Evolutionary conservation across 257 asterid species (phyloP).

Genomic region (Prunella vulgaris): DNA sequence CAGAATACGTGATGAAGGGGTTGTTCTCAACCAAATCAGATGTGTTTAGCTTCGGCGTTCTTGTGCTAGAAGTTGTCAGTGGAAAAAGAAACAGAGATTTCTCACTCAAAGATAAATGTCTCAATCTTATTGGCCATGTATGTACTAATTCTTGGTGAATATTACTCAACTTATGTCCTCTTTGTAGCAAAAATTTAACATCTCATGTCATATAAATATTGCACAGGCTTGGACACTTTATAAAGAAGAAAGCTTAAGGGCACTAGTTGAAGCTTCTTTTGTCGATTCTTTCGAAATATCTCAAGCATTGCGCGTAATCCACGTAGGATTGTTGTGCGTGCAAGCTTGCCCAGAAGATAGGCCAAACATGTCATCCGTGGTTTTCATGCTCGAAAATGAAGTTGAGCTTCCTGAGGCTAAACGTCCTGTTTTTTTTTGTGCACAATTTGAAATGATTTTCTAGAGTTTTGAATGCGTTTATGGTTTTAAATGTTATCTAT

Average conservation of each 20-base stretch:
- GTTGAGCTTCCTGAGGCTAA: background rate
- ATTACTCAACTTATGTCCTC: background rate
- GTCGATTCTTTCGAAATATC: background rate
- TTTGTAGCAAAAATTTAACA: background rate
- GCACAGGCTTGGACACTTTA: slow-evolving; percentile 1
- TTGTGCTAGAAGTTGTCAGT: background rate
- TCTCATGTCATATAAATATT: background rate
- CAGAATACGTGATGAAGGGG: background rate
- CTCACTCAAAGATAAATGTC: background rate
- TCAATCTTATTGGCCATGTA: slow-evolving; percentile 1
- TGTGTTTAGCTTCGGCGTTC: background rate
- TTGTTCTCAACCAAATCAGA: background rate
- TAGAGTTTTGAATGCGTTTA: too few relatives aligned
- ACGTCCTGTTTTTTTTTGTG: background rate
- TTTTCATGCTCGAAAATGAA: background rate
- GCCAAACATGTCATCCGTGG: slow-evolving; percentile 3
- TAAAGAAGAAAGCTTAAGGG: background rate
- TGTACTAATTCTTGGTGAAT: background rate
- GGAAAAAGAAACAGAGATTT: background rate
- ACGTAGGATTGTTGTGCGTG: background rate
- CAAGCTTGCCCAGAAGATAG: background rate
- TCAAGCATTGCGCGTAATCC: background rate
- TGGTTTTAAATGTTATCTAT: too few relatives aligned
- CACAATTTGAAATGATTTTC: too few relatives aligned
- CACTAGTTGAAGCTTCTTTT: background rate